Percentiles rank a stretch among this genome's conserved stretches.
Conservation (phyloP, 164 flowering plant genomes). For the Taxillus chinensis region DNA sequence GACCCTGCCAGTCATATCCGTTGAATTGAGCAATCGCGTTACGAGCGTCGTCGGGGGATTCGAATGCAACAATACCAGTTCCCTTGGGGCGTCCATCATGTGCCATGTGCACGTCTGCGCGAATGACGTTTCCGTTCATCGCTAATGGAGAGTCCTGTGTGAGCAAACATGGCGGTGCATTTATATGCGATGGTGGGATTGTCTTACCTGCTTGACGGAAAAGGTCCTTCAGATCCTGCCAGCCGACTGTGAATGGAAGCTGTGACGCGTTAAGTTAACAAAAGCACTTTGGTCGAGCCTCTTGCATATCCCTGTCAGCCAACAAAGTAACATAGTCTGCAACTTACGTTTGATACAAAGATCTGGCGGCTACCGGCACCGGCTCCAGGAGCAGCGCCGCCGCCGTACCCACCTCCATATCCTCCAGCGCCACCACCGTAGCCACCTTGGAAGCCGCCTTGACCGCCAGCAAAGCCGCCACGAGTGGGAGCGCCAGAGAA, state of each 20-base stretch:
- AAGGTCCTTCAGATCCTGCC: background rate
- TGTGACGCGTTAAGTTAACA: background rate
- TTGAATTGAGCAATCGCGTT: conserved; percentile 5
- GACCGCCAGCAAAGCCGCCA: background rate
- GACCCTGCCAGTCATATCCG: conserved; percentile 6
- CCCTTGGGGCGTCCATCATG: background rate
- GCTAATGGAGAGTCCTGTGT: too few species aligned
- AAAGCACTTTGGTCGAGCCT: background rate
- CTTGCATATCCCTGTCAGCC: background rate
- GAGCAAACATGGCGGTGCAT: too few species aligned
- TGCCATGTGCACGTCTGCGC: background rate
- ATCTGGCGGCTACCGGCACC: background rate
- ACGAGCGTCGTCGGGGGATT: conserved; percentile 15
- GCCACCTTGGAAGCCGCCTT: background rate
- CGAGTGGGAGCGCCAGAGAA: too few species aligned
- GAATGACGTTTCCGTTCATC: background rate
- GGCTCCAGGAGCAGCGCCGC: background rate
- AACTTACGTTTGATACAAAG: too few species aligned
- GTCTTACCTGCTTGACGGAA: background rate
- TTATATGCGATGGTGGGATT: too few species aligned
- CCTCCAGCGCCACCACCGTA: background rate
- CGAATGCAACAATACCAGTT: conserved; percentile 9
- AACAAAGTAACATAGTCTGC: too few species aligned
- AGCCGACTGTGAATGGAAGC: background rate
- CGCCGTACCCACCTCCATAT: background rate